These are phyloP conservation scores for Cryptococcus sp. DNA, from an alignment of 1,284 basidiomycete genomes.

Conservation along the genomic window DNA sequence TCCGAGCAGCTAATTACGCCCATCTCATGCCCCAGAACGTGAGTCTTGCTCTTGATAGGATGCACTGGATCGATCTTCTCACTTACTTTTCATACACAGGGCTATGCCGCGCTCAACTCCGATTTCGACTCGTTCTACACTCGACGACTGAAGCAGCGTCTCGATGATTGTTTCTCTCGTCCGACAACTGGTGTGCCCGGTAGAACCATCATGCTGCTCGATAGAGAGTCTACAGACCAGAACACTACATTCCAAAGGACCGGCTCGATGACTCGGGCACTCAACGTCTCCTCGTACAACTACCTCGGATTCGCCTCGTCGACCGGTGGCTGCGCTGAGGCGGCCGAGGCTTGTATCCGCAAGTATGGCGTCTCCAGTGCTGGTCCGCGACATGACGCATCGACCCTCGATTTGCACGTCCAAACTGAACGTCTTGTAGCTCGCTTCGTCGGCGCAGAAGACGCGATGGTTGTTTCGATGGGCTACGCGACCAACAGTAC, in stretches of 20 bases:
- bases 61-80: not conserved
- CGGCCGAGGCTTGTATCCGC: conserved; percentile 76
- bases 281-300: conserved; percentile 99
- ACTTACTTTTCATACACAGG: conserved; percentile 57
- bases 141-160: conserved; percentile 85
- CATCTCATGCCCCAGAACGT: conserved; percentile 82
- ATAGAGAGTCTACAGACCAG: conserved; percentile 81
- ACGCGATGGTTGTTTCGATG: conserved; percentile 89
- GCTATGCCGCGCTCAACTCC: conserved; percentile 94
- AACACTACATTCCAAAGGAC: conserved; percentile 77
- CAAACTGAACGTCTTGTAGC: conserved; percentile 86
- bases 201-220: conserved; percentile 83
- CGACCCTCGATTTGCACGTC: conserved; percentile 78
- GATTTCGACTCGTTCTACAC: conserved; percentile 99
- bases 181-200: conserved; percentile 95
- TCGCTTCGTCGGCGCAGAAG: conserved; percentile 84
- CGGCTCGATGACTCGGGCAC: conserved; percentile 78
- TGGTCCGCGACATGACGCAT: conserved; percentile 78
- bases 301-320: conserved; percentile 98
- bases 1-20: conserved; percentile 69
- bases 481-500: conserved; percentile 98
- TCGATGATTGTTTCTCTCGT: conserved; percentile 94
- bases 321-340: conserved; percentile 88
- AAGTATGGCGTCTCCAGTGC: conserved; percentile 78
- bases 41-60: conserved; percentile 43